Conservation (phyloP, 2,329 filamentous ascomycete genomes). For the Boeremia exigua region DNA sequence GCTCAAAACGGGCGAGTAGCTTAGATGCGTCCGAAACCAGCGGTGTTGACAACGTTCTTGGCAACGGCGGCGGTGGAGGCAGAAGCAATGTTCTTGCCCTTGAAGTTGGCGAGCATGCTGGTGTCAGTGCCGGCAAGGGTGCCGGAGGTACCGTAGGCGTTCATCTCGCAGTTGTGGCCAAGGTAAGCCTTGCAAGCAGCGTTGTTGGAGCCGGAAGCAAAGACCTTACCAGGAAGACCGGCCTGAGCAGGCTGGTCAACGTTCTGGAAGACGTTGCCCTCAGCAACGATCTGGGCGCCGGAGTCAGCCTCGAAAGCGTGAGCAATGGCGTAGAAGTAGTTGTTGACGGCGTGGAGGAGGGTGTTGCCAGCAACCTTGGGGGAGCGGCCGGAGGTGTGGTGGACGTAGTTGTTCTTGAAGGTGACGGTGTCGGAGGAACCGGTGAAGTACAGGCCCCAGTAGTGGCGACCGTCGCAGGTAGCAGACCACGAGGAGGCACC, state of each 20-base stretch:
- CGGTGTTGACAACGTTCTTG: constrained; percentile 29
- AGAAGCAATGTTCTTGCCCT: constrained; percentile 60
- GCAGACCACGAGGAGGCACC: constrained; percentile 62
- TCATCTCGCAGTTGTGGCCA: constrained; percentile 59
- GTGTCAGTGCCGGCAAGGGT: constrained; percentile 49
- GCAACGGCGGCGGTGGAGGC: constrained; percentile 36
- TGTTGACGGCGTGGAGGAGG: constrained; percentile 67
- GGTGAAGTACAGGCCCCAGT: constrained; percentile 65
- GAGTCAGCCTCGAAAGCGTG: constrained; percentile 63
- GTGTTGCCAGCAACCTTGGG: constrained; percentile 64
- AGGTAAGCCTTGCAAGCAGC: constrained; percentile 54
- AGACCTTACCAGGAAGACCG: constrained; percentile 51
- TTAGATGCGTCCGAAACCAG: constrained; percentile 36
- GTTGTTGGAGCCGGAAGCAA: constrained; percentile 48
- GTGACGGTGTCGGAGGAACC: constrained; percentile 65
- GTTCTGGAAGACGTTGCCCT: constrained; percentile 66
- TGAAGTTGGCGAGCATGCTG: constrained; percentile 58
- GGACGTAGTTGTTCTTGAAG: constrained; percentile 66
- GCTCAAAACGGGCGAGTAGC: background rate
- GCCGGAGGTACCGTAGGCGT: constrained; percentile 47
- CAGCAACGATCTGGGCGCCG: constrained; percentile 55
- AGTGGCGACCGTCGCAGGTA: constrained; percentile 63
- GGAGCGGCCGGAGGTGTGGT: constrained; percentile 63
- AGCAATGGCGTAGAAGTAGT: constrained; percentile 63
- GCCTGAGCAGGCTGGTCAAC: constrained; percentile 51